Conservation (phyloP, 495 filamentous ascomycete genomes). For the Talaromyces stipitatus region DNA sequence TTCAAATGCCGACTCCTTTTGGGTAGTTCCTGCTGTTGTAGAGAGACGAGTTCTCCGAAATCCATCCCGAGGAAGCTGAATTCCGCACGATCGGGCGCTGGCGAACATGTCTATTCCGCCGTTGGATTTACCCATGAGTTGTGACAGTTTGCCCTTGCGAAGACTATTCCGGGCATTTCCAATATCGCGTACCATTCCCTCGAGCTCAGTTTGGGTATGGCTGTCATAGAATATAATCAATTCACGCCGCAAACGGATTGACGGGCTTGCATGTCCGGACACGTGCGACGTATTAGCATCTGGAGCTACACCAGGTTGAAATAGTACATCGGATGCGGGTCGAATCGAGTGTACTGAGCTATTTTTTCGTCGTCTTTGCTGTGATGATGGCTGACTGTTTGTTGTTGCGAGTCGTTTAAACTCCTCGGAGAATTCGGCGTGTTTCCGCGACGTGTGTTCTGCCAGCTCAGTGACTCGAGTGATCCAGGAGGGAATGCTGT, state of each 20-base stretch:
- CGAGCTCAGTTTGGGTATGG: constrained; percentile 71
- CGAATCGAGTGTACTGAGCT: constrained; percentile 8
- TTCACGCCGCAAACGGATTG: constrained; percentile 66
- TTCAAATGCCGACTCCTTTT: constrained; percentile 46
- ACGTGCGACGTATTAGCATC: constrained; percentile 8
- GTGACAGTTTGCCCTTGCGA: constrained; percentile 60
- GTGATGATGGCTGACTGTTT: constrained; percentile 16
- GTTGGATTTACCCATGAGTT: constrained; percentile 11
- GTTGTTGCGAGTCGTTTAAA: constrained; percentile 22
- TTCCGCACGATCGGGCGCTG: neutral
- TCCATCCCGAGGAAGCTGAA: neutral
- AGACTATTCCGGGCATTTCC: constrained; percentile 74
- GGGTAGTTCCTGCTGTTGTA: neutral
- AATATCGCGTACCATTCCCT: constrained; percentile 71
- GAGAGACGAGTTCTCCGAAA: neutral
- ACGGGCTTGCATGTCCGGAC: constrained; percentile 32
- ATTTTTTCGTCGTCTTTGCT: constrained; percentile 43
- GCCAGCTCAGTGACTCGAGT: constrained; percentile 60
- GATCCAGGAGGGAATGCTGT: constrained; percentile 62
- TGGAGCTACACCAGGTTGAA: neutral
- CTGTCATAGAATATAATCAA: constrained; percentile 87
- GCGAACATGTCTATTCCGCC: constrained; percentile 2
- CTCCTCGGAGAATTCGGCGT: constrained; percentile 52
- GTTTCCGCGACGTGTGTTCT: constrained; percentile 58
- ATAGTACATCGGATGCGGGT: neutral